Evolutionary conservation across 129 eudicot genomes (phyloP).

Genomic region (Oenanthe sinensis): DNA sequence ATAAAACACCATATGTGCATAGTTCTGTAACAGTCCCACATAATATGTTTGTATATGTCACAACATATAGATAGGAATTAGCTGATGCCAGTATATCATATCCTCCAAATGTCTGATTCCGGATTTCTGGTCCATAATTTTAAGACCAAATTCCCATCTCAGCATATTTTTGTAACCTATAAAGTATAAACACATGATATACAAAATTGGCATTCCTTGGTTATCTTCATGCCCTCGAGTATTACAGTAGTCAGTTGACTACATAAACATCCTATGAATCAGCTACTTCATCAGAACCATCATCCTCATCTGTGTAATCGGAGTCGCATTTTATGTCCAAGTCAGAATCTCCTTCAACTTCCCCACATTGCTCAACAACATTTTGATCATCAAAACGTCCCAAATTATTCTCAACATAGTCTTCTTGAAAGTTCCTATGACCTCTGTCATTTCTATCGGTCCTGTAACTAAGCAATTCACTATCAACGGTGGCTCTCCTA

Average conservation of each 20-base stretch:
- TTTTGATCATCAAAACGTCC: conserved; percentile 19
- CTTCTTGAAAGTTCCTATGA: conserved; percentile 14
- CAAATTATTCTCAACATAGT: conserved; percentile 12
- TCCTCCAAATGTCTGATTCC: background rate
- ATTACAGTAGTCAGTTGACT: background rate
- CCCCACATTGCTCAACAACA: conserved; percentile 11
- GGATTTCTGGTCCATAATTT: background rate
- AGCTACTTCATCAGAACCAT: conserved; percentile 15
- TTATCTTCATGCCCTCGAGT: background rate
- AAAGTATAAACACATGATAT: background rate
- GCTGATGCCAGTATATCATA: background rate
- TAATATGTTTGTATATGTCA: background rate
- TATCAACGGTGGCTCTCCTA: conserved; percentile 48
- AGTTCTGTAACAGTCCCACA: background rate
- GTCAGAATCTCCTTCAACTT: conserved; percentile 20
- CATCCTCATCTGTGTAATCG: conserved; percentile 33
- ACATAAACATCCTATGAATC: conserved; percentile 14
- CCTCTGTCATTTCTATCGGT: conserved; percentile 29
- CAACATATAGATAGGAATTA: background rate
- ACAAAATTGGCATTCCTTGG: background rate
- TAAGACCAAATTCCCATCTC: background rate
- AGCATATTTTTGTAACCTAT: background rate
- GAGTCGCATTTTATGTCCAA: conserved; percentile 31
- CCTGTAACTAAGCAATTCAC: conserved; percentile 39
- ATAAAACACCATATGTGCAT: background rate